Evolutionary conservation across 2,329 filamentous ascomycete species (phyloP), one percentile per base, ranked within the genome.

Genomic region (Monosporascus sp.): DNA sequence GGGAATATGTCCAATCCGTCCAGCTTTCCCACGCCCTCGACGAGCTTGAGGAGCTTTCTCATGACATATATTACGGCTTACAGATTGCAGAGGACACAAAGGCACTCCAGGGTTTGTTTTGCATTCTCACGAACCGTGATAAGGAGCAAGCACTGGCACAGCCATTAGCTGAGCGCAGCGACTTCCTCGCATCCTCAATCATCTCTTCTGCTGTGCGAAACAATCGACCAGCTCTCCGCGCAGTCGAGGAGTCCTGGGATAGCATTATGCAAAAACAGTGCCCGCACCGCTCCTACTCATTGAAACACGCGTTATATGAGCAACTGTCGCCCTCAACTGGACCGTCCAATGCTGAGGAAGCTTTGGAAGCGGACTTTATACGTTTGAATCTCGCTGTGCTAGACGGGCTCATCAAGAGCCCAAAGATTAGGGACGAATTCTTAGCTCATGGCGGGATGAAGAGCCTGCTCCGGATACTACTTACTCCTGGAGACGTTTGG

Each of bases 31-130:
- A 70, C 11, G 79, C 80, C 0, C 73, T 88, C 7, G 76, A 80
- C 36, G 74, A 74, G 36, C 75, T 88, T n/a, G 75, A 80, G 56
- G 84, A 88, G 7, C 70, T 87, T 27, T 79, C 84, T 0, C 84
- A 88, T 66, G 85, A 87, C 67, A 82, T 87, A 57, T 88, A 86
- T 71, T 88, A 87, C 66, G 85, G 85, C 9, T 72, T 84, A 18
- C 81, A 85, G 65, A 77, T 87, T 54, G 74, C 78, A 22, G 79
- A 83, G 64, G 79, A 85, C 58, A 62, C 72, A 3, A 75, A 77
- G 2, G 77, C 78, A 2, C 60, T 85, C 50, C 75, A 74, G 57
- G 69, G 75, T n/a, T 74, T 87, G 2, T 70, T 86, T 54, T 85
- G 82, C 62, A 70, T 85, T 38, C 77, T 83, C 67, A 69, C 68